These are phyloP conservation scores for Termitomyces sp. DNA, from an alignment of 768 basidiomycete genomes.

Conservation along the genomic window DNA sequence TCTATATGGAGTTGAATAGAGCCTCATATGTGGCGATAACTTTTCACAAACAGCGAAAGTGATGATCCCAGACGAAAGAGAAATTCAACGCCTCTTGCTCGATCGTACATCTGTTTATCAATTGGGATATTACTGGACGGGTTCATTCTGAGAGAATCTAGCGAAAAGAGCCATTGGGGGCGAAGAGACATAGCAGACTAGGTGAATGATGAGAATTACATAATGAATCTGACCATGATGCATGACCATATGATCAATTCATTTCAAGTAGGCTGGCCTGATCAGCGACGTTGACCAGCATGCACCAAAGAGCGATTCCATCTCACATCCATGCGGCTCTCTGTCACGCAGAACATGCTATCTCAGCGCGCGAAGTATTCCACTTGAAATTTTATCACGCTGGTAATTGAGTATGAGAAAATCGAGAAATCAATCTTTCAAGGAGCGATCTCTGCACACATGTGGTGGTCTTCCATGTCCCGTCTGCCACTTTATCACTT, in stretches of 20 bases:
- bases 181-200: conserved; percentile 8
- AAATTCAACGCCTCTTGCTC: conserved; percentile 81
- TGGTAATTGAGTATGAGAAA: neutral
- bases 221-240: neutral
- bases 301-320: neutral
- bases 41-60: conserved; percentile 59
- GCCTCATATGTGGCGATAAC: conserved; percentile 10
- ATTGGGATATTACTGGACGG: conserved; percentile 52
- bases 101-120: conserved; percentile 70
- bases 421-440: neutral
- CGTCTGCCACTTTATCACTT: neutral
- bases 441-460: neutral
- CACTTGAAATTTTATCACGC: neutral
- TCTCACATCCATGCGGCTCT: neutral
- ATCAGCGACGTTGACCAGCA: neutral
- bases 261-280: neutral
- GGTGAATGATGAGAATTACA: neutral
- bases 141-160: conserved; percentile 50
- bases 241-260: neutral
- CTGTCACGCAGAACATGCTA: neutral
- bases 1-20: conserved; percentile 30
- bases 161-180: conserved; percentile 70
- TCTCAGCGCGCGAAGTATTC: neutral
- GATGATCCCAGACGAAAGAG: conserved; percentile 78
- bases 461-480: neutral